Base-by-base conservation (phyloP, 75 land plant genomes). In the Picea sitchensis region DNA sequence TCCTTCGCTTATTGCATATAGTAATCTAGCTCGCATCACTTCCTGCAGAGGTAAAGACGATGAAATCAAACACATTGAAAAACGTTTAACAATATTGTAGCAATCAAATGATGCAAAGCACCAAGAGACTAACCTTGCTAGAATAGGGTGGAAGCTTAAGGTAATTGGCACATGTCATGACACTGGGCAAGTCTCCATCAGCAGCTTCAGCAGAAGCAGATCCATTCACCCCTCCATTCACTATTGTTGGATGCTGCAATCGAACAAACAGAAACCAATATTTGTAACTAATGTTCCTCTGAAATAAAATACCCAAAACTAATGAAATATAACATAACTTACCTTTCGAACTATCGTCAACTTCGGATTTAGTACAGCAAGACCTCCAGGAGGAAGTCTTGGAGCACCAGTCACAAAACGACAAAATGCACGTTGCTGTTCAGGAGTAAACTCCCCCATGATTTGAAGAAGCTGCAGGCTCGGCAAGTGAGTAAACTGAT, bases 141-240 rank as follows among this genome's bases (percentile, higher is more conserved):
- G 96, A 88, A 76, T 94, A 94, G 58, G 94, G 87, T 11, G 96
- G 96, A 34, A 94, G 87, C 84, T 94, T 94, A 56, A 94, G 85
- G 75, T 94, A 94, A 80, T 94, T 94, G 32, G 90, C 92, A 81
- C 96, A 94, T 23, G 96, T 94, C 96, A 94, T 94, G 7, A 90
- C 96, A 77, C 96, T 94, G 26, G 96, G 96, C 73, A 94, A 69
- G 21, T 92, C 94, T 34, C 65, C 76, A 80, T 94, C 96, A 68
- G 84, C 63, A 76, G 47, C 56, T 51, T 51, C 56, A 51, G 56
- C 56, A 51, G 56, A 51, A 51, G 56, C 56, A 51, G 56, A 9
- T 51, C 56, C 56, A 51, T 9, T 51, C 12, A 11, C 56, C 56
- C 56, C 56, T 51, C 56, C 56, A 51, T 8, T 51, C 12, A 1